These are phyloP conservation scores for Colletotrichum tamarilloi DNA, from an alignment of 2,329 filamentous ascomycete genomes.

Conservation along the genomic window DNA sequence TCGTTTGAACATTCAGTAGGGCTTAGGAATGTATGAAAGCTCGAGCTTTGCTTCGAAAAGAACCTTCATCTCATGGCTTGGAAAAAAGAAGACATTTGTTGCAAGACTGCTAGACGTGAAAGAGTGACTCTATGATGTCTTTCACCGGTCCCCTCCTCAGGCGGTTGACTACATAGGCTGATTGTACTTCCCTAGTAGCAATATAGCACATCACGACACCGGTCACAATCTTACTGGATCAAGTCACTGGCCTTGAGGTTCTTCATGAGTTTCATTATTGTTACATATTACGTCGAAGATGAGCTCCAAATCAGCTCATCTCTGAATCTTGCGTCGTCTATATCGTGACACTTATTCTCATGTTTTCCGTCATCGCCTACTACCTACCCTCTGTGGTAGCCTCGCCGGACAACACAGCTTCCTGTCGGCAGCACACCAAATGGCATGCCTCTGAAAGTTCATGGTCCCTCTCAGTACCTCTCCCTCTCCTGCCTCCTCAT, in stretches of 20 bases:
- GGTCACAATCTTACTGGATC: background rate
- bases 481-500: conserved; percentile 58
- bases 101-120: too few relatives aligned
- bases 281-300: conserved; percentile 19
- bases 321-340: conserved; percentile 1
- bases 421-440: background rate
- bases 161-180: too few relatives aligned
- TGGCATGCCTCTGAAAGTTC: background rate
- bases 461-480: conserved; percentile 42
- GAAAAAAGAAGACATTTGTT: too few relatives aligned
- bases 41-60: too few relatives aligned
- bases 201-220: background rate
- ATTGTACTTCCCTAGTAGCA: too few relatives aligned
- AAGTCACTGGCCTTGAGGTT: background rate
- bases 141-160: too few relatives aligned
- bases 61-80: too few relatives aligned
- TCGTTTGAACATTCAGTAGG: too few relatives aligned
- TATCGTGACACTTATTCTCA: conserved; percentile 3
- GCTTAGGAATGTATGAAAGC: too few relatives aligned
- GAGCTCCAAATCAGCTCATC: background rate
- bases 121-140: too few relatives aligned
- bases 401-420: background rate
- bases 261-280: conserved; percentile 25
- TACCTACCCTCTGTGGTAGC: background rate
- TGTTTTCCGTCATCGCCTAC: background rate